Evolutionary conservation across 2,329 filamentous ascomycete genomes (phyloP).

Genomic region (Paecilomyces formosus): DNA sequence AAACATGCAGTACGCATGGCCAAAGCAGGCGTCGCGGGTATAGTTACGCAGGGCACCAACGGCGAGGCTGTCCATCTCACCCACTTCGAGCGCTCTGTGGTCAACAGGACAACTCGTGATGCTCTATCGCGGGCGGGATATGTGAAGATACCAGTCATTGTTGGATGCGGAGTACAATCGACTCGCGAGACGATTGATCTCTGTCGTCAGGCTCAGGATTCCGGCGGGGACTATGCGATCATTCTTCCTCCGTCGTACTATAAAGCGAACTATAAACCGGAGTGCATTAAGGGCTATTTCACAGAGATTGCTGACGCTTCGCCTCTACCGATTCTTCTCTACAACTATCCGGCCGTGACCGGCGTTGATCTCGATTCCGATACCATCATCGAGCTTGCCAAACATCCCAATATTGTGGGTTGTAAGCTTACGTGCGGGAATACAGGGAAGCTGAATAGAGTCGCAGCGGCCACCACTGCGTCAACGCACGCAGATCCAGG

Average conservation of each 20-base stretch:
- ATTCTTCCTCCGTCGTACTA: constrained; percentile 67
- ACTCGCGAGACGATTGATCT: constrained; percentile 58
- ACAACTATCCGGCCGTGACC: constrained; percentile 58
- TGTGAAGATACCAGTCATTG: constrained; percentile 56
- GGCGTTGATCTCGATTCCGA: constrained; percentile 57
- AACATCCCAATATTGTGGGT: constrained; percentile 53
- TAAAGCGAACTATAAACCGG: constrained; percentile 51
- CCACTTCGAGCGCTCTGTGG: constrained; percentile 51
- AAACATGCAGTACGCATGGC: constrained; percentile 55
- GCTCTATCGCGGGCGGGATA: constrained; percentile 57
- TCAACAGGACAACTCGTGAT: constrained; percentile 57
- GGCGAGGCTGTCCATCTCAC: constrained; percentile 66
- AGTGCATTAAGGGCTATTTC: constrained; percentile 53
- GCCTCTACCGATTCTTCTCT: constrained; percentile 53
- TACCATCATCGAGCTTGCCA: constrained; percentile 45
- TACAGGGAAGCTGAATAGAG: constrained; percentile 56
- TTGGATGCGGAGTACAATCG: constrained; percentile 62
- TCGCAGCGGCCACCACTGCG: constrained; percentile 53
- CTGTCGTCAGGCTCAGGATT: constrained; percentile 56
- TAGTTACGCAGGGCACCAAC: constrained; percentile 66
- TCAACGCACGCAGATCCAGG: constrained; percentile 61
- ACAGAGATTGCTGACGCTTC: constrained; percentile 47
- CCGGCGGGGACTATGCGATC: constrained; percentile 63
- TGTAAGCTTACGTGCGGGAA: constrained; percentile 59
- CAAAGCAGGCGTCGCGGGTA: constrained; percentile 56